Evolutionary conservation across 106 monocot species (phyloP), one percentile per base, ranked within the genome.

Genomic region (Cymbidium sinense): DNA sequence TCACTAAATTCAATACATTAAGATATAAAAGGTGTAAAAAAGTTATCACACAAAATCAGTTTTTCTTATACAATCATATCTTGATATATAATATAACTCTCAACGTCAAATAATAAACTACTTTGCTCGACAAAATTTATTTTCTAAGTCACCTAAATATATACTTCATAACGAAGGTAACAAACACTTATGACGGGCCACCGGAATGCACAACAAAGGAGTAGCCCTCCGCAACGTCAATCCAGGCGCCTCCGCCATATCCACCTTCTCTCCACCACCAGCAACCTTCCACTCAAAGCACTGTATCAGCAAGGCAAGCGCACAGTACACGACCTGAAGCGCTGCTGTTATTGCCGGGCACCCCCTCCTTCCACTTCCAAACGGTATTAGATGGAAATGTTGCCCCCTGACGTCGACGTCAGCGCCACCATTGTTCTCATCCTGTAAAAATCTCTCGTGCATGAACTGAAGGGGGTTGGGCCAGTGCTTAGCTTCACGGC

Each of bases 211-310:
- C 20, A 81, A 28, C 76, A 87, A 44, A 7, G 88, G 85, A 4
- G 81, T 50, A 7, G 85, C 85, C 51, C 80, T 71, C 1, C 80
- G 75, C 10, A 88, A 37, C 20, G 76, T 67, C 36, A 84, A 23
- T 10, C 87, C 87, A 4, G 9, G 36, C 28, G 79, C 81, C 39
- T 87, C 87, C 35, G 18, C 44, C 87, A 87, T 84, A 31, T 82
- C 87, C 44, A 79, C 70, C 64, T 1, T 15, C 21, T 65, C 76
- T 0, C 74, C 61, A 21, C 47, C 17, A 13, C 47, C 47, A 47
- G 47, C 47, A 47, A 15, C 47, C 47, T 13, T 47, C 47, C 47
- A 47, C 47, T 47, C 47, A 28, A 88, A 88, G 77, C 84, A 82
- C 70, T 88, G 87, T 34, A 85, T 52, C 74, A 88, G 5, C 0